phyloP scores from a whole-genome alignment of 108 stramenopile species.

The Nitzschia palea region DNA sequence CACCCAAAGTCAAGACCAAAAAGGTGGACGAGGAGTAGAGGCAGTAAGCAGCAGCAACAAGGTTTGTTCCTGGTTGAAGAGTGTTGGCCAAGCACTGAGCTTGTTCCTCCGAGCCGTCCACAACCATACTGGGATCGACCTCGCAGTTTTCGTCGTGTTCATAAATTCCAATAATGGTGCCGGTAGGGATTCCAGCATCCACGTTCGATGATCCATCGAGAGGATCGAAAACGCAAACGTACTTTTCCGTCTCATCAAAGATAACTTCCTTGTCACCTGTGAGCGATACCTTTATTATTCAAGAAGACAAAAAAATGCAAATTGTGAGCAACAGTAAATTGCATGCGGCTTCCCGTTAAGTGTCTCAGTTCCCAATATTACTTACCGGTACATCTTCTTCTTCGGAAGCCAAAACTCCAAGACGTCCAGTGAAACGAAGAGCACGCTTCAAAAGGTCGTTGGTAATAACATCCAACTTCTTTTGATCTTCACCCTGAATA shows the following conservation, averaged over 20 bases:
- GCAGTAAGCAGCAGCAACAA: constrained; percentile 94
- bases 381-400: constrained; percentile 83
- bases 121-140: constrained; percentile 48
- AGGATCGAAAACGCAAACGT: constrained; percentile 94
- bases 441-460: constrained; percentile 95
- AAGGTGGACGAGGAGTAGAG: constrained; percentile 96
- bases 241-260: constrained; percentile 68
- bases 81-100: constrained; percentile 79
- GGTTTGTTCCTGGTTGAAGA: constrained; percentile 91
- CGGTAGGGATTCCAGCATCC: constrained; percentile 97
- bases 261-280: constrained; percentile 22
- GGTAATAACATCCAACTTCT: constrained; percentile 95
- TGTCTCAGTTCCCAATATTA: too few relatives aligned
- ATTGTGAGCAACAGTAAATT: neutral
- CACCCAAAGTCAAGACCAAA: constrained; percentile 87
- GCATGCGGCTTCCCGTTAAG: too few relatives aligned
- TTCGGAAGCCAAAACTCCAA: constrained; percentile 77
- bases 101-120: constrained; percentile 63
- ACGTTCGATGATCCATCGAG: constrained; percentile 98
- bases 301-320: neutral
- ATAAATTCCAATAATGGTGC: constrained; percentile 93
- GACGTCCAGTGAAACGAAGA: constrained; percentile 84
- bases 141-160: constrained; percentile 72
- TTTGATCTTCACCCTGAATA: constrained; percentile 85
- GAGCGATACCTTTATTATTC: constrained; percentile 17